Conservation (phyloP, 345 rosid species). For the Salix brachista region DNA sequence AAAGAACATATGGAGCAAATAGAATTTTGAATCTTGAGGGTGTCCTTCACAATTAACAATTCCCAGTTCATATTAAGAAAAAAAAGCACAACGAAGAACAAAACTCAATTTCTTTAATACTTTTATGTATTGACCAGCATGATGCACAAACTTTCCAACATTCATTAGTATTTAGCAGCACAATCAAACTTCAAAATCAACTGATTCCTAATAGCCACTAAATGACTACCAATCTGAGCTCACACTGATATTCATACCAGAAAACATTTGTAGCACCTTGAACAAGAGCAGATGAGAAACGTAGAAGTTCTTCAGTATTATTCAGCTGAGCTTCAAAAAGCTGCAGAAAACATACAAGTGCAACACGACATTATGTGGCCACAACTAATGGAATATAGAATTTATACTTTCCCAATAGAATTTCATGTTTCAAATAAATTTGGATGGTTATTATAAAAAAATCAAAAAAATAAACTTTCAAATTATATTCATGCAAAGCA, state of each 20-base stretch:
- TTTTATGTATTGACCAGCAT: not conserved
- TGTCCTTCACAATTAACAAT: not conserved
- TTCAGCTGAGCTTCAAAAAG: conserved; percentile 79
- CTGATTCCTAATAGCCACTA: not conserved
- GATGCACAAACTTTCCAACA: not conserved
- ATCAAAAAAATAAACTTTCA: not conserved
- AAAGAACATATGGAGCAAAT: not conserved
- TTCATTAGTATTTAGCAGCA: not conserved
- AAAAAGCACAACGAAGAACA: not conserved
- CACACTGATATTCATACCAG: conserved; percentile 55
- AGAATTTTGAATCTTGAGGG: not conserved
- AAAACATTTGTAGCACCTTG: conserved; percentile 97
- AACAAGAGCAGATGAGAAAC: conserved; percentile 94
- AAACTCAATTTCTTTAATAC: not conserved
- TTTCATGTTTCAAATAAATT: not conserved
- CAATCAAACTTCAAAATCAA: not conserved
- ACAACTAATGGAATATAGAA: not conserved
- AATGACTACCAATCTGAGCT: conserved; percentile 11
- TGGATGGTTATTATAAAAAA: not conserved
- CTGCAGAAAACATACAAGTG: conserved; percentile 37
- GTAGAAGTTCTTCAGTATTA: conserved; percentile 64
- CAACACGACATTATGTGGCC: not conserved
- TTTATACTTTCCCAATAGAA: not conserved
- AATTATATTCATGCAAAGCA: not conserved
- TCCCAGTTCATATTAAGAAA: not conserved